Percentiles rank a stretch among this genome's conserved stretches.
These are phyloP conservation scores for Thymus quinquecostatus DNA, from an alignment of 257 asterid species.

Conservation along the genomic window DNA sequence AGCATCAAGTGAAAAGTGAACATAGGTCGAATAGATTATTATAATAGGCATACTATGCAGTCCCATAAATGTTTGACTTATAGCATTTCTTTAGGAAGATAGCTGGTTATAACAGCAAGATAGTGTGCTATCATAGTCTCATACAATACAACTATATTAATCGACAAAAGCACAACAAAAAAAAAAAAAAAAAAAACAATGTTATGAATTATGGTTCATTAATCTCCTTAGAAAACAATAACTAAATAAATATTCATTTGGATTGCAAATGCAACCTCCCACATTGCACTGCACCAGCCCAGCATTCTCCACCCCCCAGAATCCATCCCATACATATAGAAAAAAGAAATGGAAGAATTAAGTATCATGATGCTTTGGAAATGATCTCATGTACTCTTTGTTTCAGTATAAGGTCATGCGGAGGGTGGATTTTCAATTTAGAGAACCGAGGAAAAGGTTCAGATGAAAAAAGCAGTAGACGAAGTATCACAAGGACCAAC, in stretches of 20 bases:
- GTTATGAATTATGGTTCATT: neutral
- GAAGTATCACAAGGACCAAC: too few relatives aligned
- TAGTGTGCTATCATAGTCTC: neutral
- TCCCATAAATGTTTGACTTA: neutral
- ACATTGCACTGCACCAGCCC: neutral
- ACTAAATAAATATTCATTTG: neutral
- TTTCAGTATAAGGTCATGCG: too few relatives aligned
- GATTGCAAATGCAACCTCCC: neutral
- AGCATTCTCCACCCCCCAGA: neutral
- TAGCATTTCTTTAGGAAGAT: neutral
- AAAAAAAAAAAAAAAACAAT: neutral
- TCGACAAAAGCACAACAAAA: neutral
- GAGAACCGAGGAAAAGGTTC: too few relatives aligned
- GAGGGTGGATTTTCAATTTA: too few relatives aligned
- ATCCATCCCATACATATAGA: neutral
- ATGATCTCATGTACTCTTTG: too few relatives aligned
- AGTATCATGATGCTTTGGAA: too few relatives aligned
- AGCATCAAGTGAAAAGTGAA: neutral
- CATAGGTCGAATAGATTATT: neutral
- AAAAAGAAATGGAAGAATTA: neutral
- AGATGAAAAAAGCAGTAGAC: too few relatives aligned
- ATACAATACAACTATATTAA: neutral
- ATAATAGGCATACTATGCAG: neutral
- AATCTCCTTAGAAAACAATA: neutral
- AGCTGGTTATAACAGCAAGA: neutral